Evolutionary conservation across 192 early-diverging fungal genomes (phyloP).

Genomic region (Entophlyctis helioformis): DNA sequence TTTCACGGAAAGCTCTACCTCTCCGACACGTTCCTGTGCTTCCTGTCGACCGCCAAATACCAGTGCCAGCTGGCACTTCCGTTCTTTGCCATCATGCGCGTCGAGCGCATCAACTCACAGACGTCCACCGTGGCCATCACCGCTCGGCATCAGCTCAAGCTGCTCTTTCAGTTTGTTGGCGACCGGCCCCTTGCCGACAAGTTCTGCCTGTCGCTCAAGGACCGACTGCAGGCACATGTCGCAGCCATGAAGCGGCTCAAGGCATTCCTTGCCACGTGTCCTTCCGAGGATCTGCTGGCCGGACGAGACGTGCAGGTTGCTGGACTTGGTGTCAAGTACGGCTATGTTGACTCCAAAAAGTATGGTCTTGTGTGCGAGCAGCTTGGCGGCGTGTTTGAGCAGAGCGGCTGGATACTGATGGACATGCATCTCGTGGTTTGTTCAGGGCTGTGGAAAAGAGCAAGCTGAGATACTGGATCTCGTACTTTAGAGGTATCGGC

Average conservation of each 20-base stretch:
- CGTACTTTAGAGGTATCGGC: constrained; percentile 55
- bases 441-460: constrained; percentile 48
- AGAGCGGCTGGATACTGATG: background rate
- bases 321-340: constrained; percentile 63
- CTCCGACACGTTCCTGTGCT: constrained; percentile 81
- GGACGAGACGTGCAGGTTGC: constrained; percentile 36
- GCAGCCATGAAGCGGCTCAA: constrained; percentile 68
- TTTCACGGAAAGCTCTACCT: constrained; percentile 67
- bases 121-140: constrained; percentile 69
- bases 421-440: background rate
- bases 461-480: constrained; percentile 63
- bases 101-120: constrained; percentile 71
- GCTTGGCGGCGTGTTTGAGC: too few relatives aligned
- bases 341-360: constrained; percentile 63
- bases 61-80: constrained; percentile 72
- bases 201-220: constrained; percentile 69
- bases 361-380: constrained; percentile 15
- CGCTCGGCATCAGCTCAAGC: constrained; percentile 80
- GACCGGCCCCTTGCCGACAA: constrained; percentile 56
- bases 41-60: constrained; percentile 53
- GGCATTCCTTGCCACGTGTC: constrained; percentile 61
- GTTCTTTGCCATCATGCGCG: constrained; percentile 79
- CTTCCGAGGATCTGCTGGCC: constrained; percentile 64
- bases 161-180: constrained; percentile 71
- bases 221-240: constrained; percentile 59